phyloP scores from a whole-genome alignment of 208 protist species.

The Zelonia costaricensis region DNA sequence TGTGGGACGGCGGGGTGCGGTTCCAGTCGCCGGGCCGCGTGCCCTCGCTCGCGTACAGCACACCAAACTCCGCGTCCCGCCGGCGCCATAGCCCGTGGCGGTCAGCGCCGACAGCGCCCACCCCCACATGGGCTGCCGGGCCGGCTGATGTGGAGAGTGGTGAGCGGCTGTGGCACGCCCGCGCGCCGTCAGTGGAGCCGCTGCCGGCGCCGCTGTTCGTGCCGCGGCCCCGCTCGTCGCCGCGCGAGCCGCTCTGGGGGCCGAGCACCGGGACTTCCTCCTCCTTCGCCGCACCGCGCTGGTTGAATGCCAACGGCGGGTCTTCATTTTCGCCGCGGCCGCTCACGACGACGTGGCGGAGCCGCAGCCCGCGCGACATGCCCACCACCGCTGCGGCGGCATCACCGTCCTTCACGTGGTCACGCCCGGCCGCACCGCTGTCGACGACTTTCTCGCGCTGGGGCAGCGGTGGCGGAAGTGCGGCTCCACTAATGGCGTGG shows the following conservation, averaged over 20 bases:
- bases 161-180: too few relatives aligned
- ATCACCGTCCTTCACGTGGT: too few relatives aligned
- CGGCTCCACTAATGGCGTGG: slow-evolving; percentile 11
- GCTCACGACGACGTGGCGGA: background rate
- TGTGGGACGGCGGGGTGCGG: slow-evolving; percentile 13
- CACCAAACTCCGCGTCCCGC: slow-evolving; percentile 14
- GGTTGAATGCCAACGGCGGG: background rate
- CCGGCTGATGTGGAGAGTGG: background rate
- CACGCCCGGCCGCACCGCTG: too few relatives aligned
- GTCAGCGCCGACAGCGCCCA: background rate
- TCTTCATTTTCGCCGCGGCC: background rate
- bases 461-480: background rate
- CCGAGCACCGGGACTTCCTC: too few relatives aligned
- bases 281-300: too few relatives aligned
- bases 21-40: slow-evolving; percentile 29
- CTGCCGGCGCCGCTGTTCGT: slow-evolving; percentile 23
- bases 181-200: slow-evolving; percentile 3
- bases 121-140: background rate
- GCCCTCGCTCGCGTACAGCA: slow-evolving; percentile 37
- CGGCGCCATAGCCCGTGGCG: slow-evolving; percentile 13
- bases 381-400: too few relatives aligned
- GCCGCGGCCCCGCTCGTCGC: slow-evolving; percentile 7
- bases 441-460: background rate
- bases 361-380: background rate
- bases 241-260: slow-evolving; percentile 5